Base-by-base conservation (phyloP, 345 rosid species). In the Eucalyptus microcorys region DNA sequence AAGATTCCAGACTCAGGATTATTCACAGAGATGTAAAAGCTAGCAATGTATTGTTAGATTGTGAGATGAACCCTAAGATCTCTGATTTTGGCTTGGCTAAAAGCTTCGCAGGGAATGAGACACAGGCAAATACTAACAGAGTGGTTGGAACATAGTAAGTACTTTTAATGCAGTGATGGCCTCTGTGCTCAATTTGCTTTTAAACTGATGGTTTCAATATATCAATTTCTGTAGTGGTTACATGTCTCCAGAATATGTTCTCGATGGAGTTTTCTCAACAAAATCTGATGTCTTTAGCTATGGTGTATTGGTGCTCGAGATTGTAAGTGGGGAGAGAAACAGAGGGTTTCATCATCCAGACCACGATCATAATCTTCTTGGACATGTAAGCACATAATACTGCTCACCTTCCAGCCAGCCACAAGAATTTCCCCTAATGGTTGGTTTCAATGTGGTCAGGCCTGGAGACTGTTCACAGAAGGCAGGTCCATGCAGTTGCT, bases 221-320 rank as follows among this genome's bases (percentile, higher is more conserved):
- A 66, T 66, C 79, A 15, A 32, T 66, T 32, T 66, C 13, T 88
- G 79, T 80, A 93, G 94, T 42, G 94, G 94, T 19, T 93, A 93
- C 88, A 92, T 93, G 93, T 91, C 94, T 40, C 94, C 94, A n/a
- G 94, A 93, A 34, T 93, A 93, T 24, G 93, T 91, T 27, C 88
- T 91, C 30, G 89, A 92, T 59, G 94, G 93, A 4, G 47, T 87
- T 19, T 93, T 89, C 91, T 93, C 94, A 4, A 86, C 49, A 45
- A 92, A 91, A 83, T 91, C 94, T 3, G 94, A 93, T 17, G 91
- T 90, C 71, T 93, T 92, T 26, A 93, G 94, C 40, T 93, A 89
- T 52, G 94, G 94, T 27, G 92, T 92, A 47, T 66, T 93, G 12
- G 88, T 93, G 32, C 53, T 91, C 81, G 94, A 92, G 89, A 91